Base-by-base conservation (phyloP, 2,329 filamentous ascomycete species). In the Paraconiothyrium brasiliense region DNA sequence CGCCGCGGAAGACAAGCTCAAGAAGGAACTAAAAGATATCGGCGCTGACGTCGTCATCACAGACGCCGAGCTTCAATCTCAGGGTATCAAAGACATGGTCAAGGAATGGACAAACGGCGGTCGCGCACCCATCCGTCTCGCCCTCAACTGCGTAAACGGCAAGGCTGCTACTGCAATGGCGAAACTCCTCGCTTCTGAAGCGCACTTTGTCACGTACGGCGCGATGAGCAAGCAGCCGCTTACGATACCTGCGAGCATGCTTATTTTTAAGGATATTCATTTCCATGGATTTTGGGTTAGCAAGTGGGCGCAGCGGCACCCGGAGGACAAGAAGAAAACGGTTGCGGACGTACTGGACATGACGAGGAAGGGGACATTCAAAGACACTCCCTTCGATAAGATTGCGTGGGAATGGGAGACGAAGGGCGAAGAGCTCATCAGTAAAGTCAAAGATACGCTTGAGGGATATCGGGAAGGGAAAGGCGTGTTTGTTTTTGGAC, bases 251-350 rank as follows among this genome's bases (percentile, higher is more conserved):
- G 91, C 94, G 0, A 92, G 91, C 0, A 83, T 96, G 68, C 83
- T 98, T 62, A 99, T 99, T 71, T 99, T 99, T 83, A 95, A 94
- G 79, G 89, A 98, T 70, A 85, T 98, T 56, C 85, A 87, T 55
- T 97, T 97, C 74, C 86, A 92, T 64, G 96, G 95, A 4, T 99
- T 98, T 80, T 99, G 95, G 95, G 89, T 98, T 27, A 95, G 91
- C 74, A 88, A 86, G 62, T 98, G 95, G 94, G 92, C 91, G 51
- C 90, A 94, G 75, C 82, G 85, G 65, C 85, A 97, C 70, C 86
- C 89, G 0, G 84, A 85, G 6, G 89, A 90, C 62, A 96, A 96
- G 82, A 86, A 87, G 75, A 86, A 85, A 73, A 97, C 93, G 48
- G 89, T 98, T n/a, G 86, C 90, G 27, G 92, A 97, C 79, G 90